Percentiles rank a stretch among this genome's conserved stretches.
These are phyloP conservation scores for Stagonosporopsis cucurbitacearum DNA, from an alignment of 2,329 filamentous ascomycete species.

Conservation along the genomic window DNA sequence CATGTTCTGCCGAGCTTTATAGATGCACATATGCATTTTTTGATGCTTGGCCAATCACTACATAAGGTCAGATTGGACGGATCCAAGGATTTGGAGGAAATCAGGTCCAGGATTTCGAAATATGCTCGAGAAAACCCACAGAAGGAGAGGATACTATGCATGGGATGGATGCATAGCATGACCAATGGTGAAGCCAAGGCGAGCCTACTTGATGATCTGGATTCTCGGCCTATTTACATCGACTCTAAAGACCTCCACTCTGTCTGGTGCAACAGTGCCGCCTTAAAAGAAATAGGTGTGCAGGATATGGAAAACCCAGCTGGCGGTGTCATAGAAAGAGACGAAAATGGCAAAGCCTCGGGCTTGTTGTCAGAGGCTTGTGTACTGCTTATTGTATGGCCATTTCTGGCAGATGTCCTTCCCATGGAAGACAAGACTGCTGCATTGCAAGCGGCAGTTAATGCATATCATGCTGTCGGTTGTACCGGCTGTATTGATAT, in stretches of 20 bases:
- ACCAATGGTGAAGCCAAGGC: conserved; percentile 58
- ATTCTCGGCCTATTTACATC: conserved; percentile 61
- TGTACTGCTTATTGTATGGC: conserved; percentile 63
- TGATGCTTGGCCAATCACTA: conserved; percentile 62
- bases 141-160: conserved; percentile 58
- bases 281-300: conserved; percentile 59
- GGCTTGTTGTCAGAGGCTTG: conserved; percentile 63
- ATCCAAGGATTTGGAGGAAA: conserved; percentile 58
- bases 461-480: conserved; percentile 58
- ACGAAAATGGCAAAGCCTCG: conserved; percentile 55
- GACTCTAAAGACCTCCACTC: conserved; percentile 65
- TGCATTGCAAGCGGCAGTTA: conserved; percentile 56
- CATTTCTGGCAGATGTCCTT: conserved; percentile 58
- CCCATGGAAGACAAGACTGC: conserved; percentile 57
- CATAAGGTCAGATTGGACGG: conserved; percentile 57
- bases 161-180: conserved; percentile 65
- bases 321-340: conserved; percentile 61
- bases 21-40: conserved; percentile 65
- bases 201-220: conserved; percentile 60
- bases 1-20: conserved; percentile 62
- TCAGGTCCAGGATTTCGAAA: conserved; percentile 54
- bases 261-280: conserved; percentile 62
- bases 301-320: conserved; percentile 56
- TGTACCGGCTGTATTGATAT: conserved; percentile 65
- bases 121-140: conserved; percentile 56